Evolutionary conservation across 2,329 filamentous ascomycete genomes (phyloP), one percentile per base, ranked within the genome.

Genomic region (Lecanicillium sp.): DNA sequence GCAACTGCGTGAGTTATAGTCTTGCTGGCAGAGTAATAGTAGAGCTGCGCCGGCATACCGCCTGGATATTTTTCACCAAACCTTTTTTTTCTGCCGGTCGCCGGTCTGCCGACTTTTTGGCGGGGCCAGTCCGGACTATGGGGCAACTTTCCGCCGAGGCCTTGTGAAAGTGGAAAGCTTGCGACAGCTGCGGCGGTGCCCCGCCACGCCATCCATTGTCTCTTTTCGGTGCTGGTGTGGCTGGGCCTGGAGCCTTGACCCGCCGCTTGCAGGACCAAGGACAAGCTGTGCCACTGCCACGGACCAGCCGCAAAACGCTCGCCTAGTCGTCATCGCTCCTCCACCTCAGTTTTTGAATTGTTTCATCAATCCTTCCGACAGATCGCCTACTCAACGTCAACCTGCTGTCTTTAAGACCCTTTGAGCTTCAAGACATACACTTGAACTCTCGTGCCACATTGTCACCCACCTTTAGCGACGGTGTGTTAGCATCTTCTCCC

Each of bases 141-240:
- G 39, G 39, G 15, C 34, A 41, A 41, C 39, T 57, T 56, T 57
- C 48, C 43, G 44, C 45, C 43, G 40, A 28, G 14, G 20, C 18
- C 27, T 25, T 6, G 22, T 25, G 48, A 54, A 56, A 53, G n/a
- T n/a, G n/a, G n/a, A n/a, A n/a, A n/a, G n/a, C n/a, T 11, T 25
- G 22, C 22, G 22, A 25, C 22, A 11, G 22, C 7, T 25, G 22
- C 22, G 6, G 22, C 22, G 22, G 22, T 25, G 22, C 22, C 22
- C 22, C 22, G 22, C 22, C 22, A 25, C 22, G n/a, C n/a, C n/a
- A n/a, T n/a, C n/a, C 22, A 25, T 25, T 25, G 22, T 7, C 22
- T 25, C n/a, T n/a, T n/a, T n/a, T n/a, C n/a, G n/a, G 22, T 7
- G 15, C 29, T n/a, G 6, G 13, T 40, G 38, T 41, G 38, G 38